phyloP scores from a whole-genome alignment of 2,329 filamentous ascomycete species.

The Pseudopithomyces maydicus region DNA sequence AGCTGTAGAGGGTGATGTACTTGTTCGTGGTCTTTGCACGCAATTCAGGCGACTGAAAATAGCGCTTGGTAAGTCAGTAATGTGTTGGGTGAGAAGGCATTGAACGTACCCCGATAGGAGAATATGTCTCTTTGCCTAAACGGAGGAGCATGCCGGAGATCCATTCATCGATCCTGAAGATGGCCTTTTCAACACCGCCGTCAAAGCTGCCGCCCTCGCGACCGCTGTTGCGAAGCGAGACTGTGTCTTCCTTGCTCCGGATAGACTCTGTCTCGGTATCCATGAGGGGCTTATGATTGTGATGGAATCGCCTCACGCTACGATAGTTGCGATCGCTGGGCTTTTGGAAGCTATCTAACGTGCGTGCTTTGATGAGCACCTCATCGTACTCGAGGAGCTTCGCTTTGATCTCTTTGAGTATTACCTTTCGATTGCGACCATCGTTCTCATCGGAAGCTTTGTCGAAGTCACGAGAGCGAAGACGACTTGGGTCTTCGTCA shows the following conservation, averaged over 20 bases:
- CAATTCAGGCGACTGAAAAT: constrained; percentile 48
- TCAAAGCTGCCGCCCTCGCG: constrained; percentile 51
- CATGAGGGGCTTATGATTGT: constrained; percentile 43
- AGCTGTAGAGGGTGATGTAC: constrained; percentile 44
- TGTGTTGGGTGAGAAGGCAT: background rate
- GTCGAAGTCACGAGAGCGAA: constrained; percentile 35
- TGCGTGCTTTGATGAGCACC: constrained; percentile 46
- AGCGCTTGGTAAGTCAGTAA: constrained; percentile 24
- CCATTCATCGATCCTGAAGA: constrained; percentile 30
- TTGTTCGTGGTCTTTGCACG: constrained; percentile 42
- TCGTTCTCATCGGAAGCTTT: constrained; percentile 18
- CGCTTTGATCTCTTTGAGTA: constrained; percentile 37
- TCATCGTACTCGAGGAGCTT: constrained; percentile 47
- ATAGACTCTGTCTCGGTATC: constrained; percentile 44
- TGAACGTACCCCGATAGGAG: constrained; percentile 31
- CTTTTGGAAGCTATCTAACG: constrained; percentile 44
- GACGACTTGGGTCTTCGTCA: constrained; percentile 26
- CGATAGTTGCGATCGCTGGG: constrained; percentile 48
- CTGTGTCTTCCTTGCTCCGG: constrained; percentile 48
- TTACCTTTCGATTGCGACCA: constrained; percentile 27
- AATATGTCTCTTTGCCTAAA: constrained; percentile 13
- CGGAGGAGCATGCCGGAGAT: constrained; percentile 25
- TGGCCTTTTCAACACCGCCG: constrained; percentile 42
- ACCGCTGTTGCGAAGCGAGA: constrained; percentile 43
- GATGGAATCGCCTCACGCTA: constrained; percentile 44